Percentiles rank a stretch among this genome's conserved stretches.
These are phyloP conservation scores for Sarocladiaceae sp. DNA, from an alignment of 2,329 filamentous ascomycete species.

Conservation along the genomic window DNA sequence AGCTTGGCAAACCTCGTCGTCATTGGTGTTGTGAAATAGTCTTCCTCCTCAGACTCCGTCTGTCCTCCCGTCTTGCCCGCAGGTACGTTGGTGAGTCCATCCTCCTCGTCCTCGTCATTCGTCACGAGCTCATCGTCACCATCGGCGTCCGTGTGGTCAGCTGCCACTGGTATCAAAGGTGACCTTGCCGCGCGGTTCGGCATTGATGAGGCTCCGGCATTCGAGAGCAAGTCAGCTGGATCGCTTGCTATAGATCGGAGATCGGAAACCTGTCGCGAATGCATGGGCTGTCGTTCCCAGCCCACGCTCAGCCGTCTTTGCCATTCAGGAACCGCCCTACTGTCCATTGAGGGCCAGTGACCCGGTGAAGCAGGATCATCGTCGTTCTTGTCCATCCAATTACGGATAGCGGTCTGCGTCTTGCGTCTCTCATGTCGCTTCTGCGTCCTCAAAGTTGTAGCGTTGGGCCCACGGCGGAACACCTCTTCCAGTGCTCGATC, in stretches of 20 bases:
- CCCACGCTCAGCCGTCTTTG: conserved; percentile 47
- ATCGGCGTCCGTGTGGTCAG: conserved; percentile 63
- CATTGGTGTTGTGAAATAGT: conserved; percentile 50
- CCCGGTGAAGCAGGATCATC: conserved; percentile 39
- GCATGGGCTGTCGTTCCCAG: conserved; percentile 37
- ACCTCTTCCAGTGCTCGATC: conserved; percentile 88
- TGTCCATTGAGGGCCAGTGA: conserved; percentile 45
- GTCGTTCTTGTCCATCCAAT: conserved; percentile 78
- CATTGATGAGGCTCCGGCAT: conserved; percentile 32
- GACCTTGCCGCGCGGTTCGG: conserved; percentile 19
- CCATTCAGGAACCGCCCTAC: conserved; percentile 38
- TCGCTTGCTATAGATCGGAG: conserved; percentile 56
- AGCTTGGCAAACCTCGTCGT: conserved; percentile 33
- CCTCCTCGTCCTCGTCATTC: conserved; percentile 65
- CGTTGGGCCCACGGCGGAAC: conserved; percentile 67
- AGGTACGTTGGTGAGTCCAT: conserved; percentile 37
- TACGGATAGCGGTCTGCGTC: conserved; percentile 73
- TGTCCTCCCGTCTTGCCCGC: conserved; percentile 23
- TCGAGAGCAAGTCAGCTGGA: conserved; percentile 56
- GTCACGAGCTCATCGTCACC: conserved; percentile 87
- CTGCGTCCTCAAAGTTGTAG: conserved; percentile 52
- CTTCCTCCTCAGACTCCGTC: conserved; percentile 29
- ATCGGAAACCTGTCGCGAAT: conserved; percentile 47
- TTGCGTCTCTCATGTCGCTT: conserved; percentile 61
- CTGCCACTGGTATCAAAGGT: conserved; percentile 14